Base-by-base conservation (phyloP, 1,284 basidiomycete species). In the Anthracocystis panici-leucophaei region DNA sequence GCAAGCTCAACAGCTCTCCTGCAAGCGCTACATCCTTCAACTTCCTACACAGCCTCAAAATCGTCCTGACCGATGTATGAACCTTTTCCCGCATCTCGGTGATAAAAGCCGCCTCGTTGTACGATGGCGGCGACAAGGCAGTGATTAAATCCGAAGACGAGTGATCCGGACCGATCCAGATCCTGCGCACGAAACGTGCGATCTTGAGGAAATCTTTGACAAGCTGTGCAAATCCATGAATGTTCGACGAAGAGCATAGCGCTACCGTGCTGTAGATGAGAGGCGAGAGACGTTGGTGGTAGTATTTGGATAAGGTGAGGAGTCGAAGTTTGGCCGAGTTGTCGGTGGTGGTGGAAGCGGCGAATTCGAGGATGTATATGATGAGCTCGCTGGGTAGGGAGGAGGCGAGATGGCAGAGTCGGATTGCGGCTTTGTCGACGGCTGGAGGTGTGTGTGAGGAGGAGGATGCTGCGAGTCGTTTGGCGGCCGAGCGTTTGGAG, bases 91-190 rank as follows among this genome's bases (percentile, higher is more conserved):
- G 75, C 72, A 76, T 71, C n/a, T 70, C 49, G 11, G 62, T 67
- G 20, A 78, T 60, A 49, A 75, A 75, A 0, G n/a, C 44, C 1
- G 77, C 61, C 48, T 77, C 70, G 57, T 67, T 64, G 46, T 71
- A 68, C 40, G 57, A 56, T 12, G 78, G 75, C n/a, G 78, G 78
- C 5, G 82, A 78, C 2, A 84, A 63, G 6, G 79, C 72, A 5
- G 75, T 63, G 57, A 83, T 72, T 9, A 84, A 65, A 55, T 84
- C 83, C 2, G 79, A 80, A 10, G 69, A 59, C 20, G 77, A 73
- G 10, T 62, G 48, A 21, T 68, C 53, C 5, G 83, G 83, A 9
- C 81, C 82, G 23, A 84, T 70, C 81, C 82, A 84, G 12, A 84
- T 51, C 2, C 72, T 35, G 4, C 67, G 65, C 6, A 84, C 80